These are phyloP conservation scores for Kwoniella heveanensis DNA, from an alignment of 768 basidiomycete genomes.

Conservation along the genomic window DNA sequence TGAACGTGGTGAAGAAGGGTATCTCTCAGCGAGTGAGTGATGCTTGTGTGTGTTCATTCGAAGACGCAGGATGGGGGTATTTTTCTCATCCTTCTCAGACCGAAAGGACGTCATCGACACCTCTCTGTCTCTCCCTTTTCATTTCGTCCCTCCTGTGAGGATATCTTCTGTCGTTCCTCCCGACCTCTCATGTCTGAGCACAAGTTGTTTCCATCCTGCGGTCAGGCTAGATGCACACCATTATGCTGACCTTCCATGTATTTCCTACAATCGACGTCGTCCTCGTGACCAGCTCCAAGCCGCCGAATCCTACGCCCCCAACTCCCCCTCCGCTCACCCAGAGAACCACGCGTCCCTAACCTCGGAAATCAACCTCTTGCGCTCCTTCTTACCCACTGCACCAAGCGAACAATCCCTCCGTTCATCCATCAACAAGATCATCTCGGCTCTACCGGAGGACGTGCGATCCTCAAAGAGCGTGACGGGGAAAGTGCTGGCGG, in stretches of 20 bases:
- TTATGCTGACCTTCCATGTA: too few relatives aligned
- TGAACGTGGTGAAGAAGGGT: slow-evolving; percentile 48
- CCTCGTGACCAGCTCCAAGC: slow-evolving; percentile 33
- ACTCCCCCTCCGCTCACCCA: slow-evolving; percentile 40
- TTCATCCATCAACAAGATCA: slow-evolving; percentile 34
- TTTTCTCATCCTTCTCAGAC: too few relatives aligned
- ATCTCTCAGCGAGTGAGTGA: slow-evolving; percentile 50
- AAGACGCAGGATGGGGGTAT: too few relatives aligned
- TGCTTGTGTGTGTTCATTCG: too few relatives aligned
- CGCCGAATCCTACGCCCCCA: slow-evolving; percentile 45
- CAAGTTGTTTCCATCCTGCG: too few relatives aligned
- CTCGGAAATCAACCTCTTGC: slow-evolving; percentile 47
- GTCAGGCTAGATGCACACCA: too few relatives aligned
- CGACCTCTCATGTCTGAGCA: too few relatives aligned
- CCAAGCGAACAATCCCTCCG: slow-evolving; percentile 36
- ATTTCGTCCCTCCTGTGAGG: not conserved
- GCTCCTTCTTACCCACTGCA: slow-evolving; percentile 42
- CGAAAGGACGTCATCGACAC: too few relatives aligned
- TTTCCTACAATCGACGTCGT: not conserved
- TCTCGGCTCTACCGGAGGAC: slow-evolving; percentile 32
- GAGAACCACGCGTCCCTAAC: slow-evolving; percentile 44
- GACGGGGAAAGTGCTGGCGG: slow-evolving; percentile 47
- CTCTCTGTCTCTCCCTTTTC: not conserved
- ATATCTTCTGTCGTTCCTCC: too few relatives aligned
- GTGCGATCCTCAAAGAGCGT: slow-evolving; percentile 38